Percentiles rank a stretch among this genome's conserved stretches.
These are phyloP conservation scores for Cynara cardunculus DNA, from an alignment of 129 eudicot species.

Conservation along the genomic window DNA sequence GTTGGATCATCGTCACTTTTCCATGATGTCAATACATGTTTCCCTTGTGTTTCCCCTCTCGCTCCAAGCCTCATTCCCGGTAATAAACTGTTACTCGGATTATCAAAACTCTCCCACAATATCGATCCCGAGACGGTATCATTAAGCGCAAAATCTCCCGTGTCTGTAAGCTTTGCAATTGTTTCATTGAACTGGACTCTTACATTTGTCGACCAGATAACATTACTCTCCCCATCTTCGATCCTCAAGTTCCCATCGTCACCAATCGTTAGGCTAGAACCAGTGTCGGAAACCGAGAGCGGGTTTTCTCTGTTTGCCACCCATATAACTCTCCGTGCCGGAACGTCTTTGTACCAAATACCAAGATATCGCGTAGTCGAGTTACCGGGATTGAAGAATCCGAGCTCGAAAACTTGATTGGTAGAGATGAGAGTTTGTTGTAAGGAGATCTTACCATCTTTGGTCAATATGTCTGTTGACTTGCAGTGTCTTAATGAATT, in stretches of 20 bases:
- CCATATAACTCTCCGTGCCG: conserved; percentile 15
- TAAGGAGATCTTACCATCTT: neutral
- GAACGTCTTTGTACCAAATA: conserved; percentile 26
- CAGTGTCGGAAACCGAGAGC: conserved; percentile 7
- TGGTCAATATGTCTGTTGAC: conserved; percentile 13
- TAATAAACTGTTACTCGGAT: conserved; percentile 30
- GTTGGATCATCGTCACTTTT: conserved; percentile 21
- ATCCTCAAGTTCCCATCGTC: conserved; percentile 27
- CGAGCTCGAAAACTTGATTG: conserved; percentile 30
- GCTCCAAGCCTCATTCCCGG: conserved; percentile 26
- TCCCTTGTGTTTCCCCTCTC: neutral
- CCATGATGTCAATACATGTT: conserved; percentile 28
- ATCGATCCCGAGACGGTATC: conserved; percentile 11
- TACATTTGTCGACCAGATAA: conserved; percentile 35
- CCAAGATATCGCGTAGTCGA: conserved; percentile 26
- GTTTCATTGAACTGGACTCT: conserved; percentile 13
- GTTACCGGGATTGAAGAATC: conserved; percentile 30
- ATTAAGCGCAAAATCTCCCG: conserved; percentile 23
- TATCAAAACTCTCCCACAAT: conserved; percentile 43
- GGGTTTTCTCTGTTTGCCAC: conserved; percentile 33
- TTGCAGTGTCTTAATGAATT: neutral
- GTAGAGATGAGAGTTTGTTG: conserved; percentile 30
- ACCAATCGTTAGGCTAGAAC: conserved; percentile 20
- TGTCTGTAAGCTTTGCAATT: conserved; percentile 24
- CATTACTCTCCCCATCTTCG: conserved; percentile 23